These are phyloP conservation scores for Mucor circinelloides DNA, from an alignment of 371 early-diverging fungal genomes.

Conservation along the genomic window DNA sequence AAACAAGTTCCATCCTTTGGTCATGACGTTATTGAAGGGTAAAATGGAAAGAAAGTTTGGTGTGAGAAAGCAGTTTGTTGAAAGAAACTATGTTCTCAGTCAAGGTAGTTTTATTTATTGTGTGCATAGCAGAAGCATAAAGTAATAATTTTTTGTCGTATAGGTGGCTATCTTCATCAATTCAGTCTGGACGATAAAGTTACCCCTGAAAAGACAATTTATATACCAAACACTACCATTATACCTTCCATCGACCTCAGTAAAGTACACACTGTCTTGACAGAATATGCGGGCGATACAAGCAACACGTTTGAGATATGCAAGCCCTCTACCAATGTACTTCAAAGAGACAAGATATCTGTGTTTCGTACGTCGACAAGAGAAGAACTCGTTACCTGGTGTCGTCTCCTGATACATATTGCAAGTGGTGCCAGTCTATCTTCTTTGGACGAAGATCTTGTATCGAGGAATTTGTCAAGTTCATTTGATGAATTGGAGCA, in stretches of 20 bases:
- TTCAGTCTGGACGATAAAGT: slow-evolving; percentile 41
- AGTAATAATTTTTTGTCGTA: neutral
- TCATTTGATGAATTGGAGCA: neutral
- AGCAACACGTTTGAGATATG: slow-evolving; percentile 24
- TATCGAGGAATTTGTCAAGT: neutral
- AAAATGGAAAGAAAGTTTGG: slow-evolving; percentile 38
- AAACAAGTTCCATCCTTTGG: slow-evolving; percentile 44
- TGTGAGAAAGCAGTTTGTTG: slow-evolving; percentile 40
- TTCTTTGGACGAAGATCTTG: slow-evolving; percentile 10
- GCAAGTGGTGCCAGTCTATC: slow-evolving; percentile 13
- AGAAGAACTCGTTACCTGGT: slow-evolving; percentile 23
- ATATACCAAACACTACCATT: slow-evolving; percentile 34
- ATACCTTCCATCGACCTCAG: slow-evolving; percentile 29
- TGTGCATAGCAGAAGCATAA: neutral
- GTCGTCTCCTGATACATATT: slow-evolving; percentile 11
- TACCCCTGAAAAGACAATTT: slow-evolving; percentile 41
- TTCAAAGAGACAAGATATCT: slow-evolving; percentile 27
- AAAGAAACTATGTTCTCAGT: slow-evolving; percentile 41
- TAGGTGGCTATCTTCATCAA: slow-evolving; percentile 49
- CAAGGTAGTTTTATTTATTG: slow-evolving; percentile 45
- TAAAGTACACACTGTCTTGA: neutral
- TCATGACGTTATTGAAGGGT: slow-evolving; percentile 45
- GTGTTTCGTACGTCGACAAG: slow-evolving; percentile 15
- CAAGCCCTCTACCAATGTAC: slow-evolving; percentile 14
- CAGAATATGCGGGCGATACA: neutral